These are phyloP conservation scores for Aspergillus intermedius DNA, from an alignment of 2,329 filamentous ascomycete species.

Conservation along the genomic window DNA sequence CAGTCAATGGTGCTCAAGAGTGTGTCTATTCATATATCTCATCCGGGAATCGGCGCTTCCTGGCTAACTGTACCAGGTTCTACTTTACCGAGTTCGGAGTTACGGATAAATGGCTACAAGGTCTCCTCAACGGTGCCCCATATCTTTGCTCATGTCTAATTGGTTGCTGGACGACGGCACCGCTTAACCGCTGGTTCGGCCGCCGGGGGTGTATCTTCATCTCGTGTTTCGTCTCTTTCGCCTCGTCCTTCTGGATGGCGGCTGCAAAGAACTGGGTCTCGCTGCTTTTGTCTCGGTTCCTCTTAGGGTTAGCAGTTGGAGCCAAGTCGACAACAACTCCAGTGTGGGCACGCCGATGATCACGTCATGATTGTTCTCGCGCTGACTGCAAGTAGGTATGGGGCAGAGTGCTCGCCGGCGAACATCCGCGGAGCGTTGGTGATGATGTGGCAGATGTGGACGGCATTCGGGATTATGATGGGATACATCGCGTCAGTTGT, in stretches of 20 bases:
- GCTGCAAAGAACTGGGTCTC: slow-evolving; percentile 39
- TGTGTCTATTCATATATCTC: not conserved
- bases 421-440: slow-evolving; percentile 46
- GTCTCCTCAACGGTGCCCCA: slow-evolving; percentile 40
- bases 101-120: slow-evolving; percentile 15
- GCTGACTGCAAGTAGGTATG: slow-evolving; percentile 21
- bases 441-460: slow-evolving; percentile 50
- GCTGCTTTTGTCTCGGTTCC: slow-evolving; percentile 37
- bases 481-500: slow-evolving; percentile 46
- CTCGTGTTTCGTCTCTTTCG: slow-evolving; percentile 35
- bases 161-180: slow-evolving; percentile 46
- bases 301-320: slow-evolving; percentile 39
- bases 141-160: slow-evolving; percentile 41
- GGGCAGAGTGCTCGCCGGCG: slow-evolving; percentile 44
- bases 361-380: too few species aligned
- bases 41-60: not conserved
- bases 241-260: slow-evolving; percentile 39
- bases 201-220: slow-evolving; percentile 43
- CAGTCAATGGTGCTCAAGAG: slow-evolving; percentile 42
- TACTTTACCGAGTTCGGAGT: slow-evolving; percentile 16
- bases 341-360: slow-evolving; percentile 14
- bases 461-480: slow-evolving; percentile 41
- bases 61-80: slow-evolving; percentile 11
- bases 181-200: slow-evolving; percentile 39
- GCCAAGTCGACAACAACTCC: slow-evolving; percentile 41